These are phyloP conservation scores for Fusarium sp. DNA, from an alignment of 2,329 filamentous ascomycete species.

Conservation along the genomic window DNA sequence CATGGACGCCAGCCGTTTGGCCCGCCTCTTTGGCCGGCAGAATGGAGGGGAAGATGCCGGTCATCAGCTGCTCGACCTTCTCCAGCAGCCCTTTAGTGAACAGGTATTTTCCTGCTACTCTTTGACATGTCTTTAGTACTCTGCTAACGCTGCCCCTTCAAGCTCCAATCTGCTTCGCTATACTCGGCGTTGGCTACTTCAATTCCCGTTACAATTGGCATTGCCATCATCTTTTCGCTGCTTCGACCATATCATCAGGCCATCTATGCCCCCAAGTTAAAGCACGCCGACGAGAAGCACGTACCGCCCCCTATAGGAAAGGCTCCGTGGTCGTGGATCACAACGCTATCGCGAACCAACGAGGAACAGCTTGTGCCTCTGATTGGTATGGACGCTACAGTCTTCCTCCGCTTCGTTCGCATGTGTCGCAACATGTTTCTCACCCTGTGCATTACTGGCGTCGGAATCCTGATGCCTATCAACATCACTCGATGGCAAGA, in stretches of 20 bases:
- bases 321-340: slow-evolving; percentile 87
- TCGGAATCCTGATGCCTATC: slow-evolving; percentile 81
- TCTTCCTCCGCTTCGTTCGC: slow-evolving; percentile 86
- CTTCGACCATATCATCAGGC: slow-evolving; percentile 90
- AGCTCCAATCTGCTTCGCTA: slow-evolving; percentile 62
- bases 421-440: slow-evolving; percentile 95
- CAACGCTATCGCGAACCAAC: slow-evolving; percentile 77
- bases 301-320: slow-evolving; percentile 86
- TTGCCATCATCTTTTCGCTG: slow-evolving; percentile 85
- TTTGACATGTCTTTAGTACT: not conserved
- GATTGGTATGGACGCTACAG: slow-evolving; percentile 87
- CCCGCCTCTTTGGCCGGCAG: slow-evolving; percentile 22
- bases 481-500: slow-evolving; percentile 65
- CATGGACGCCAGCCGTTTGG: slow-evolving; percentile 35
- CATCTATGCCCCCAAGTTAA: slow-evolving; percentile 93
- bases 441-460: slow-evolving; percentile 74
- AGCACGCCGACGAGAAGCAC: slow-evolving; percentile 90
- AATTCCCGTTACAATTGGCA: slow-evolving; percentile 74
- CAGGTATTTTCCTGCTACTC: slow-evolving; percentile 49
- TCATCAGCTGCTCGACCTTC: slow-evolving; percentile 57
- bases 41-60: slow-evolving; percentile 46
- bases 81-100: slow-evolving; percentile 61
- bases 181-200: slow-evolving; percentile 84
- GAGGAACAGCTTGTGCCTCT: slow-evolving; percentile 82
- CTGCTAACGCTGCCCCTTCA: slow-evolving; percentile 12